Base-by-base conservation (phyloP, 2,329 filamentous ascomycete genomes). In the Talaromyces sp. region DNA sequence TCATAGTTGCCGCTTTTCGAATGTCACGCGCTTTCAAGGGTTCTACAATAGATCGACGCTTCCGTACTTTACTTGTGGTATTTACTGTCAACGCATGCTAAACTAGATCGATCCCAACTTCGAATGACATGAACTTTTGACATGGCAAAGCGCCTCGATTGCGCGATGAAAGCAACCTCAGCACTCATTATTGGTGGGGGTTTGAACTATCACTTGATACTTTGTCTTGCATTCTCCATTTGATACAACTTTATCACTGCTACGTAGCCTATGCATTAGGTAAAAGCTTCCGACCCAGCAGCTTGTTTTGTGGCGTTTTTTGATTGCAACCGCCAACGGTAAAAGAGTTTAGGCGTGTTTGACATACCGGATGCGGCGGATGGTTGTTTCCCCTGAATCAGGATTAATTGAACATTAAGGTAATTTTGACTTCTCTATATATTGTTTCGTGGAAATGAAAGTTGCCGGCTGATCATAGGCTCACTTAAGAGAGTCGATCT, bases 221-320 rank as follows among this genome's bases (percentile, higher is more conserved):
- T 53, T n/a, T n/a, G 15, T 31, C 25, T 25, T 31, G 15, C 6
- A 31, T 53, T n/a, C n/a, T 31, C 17, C 3, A 5, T 29, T 17
- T 10, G 15, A 27, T 27, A 3, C 2, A 51, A 47, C 22, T 49
- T 49, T 5, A 1, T 2, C 3, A 53, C 27, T 53, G 17, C 49
- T 31, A 53, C 49, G 5, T 53, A n/a, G 49, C 3, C 25, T 29
- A 10, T 2, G 13, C 47, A 51, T 27, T n/a, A 53, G 27, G 17
- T 2, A 29, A 51, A 15, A 56, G 36, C n/a, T 25, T 56, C 53
- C 53, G 19, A 31, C 53, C 53, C 31, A 38, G 31, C 17, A 17
- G 53, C 53, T 56, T 11, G 53, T 56, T 56, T 56, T 36, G 53
- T 56, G 53, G 53, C 53, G 53, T 25, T 38, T 31, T 36, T 56